Percentiles rank a stretch among this genome's conserved stretches.
Conservation (phyloP, 352 stramenopile genomes). For the Phytophthora lateralis region DNA sequence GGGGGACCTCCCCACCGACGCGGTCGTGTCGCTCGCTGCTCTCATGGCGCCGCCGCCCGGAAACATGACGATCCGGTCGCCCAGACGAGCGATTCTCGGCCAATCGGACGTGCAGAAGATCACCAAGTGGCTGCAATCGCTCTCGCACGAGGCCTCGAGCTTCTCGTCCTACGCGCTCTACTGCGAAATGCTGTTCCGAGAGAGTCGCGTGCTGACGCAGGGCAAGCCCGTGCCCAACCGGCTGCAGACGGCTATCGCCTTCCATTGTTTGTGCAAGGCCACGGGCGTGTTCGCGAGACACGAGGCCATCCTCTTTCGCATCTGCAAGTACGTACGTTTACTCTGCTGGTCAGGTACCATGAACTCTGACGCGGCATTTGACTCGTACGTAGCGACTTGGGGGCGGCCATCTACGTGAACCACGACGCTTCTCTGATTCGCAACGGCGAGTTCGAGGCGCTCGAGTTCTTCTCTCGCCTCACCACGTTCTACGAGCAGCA, state of each 20-base stretch:
- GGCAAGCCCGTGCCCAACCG: slow-evolving; percentile 72
- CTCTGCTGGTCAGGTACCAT: no score
- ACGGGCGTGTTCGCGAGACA: slow-evolving; percentile 64
- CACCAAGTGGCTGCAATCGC: slow-evolving; percentile 60
- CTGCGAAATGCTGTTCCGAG: slow-evolving; percentile 75
- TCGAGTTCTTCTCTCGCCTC: slow-evolving; percentile 63
- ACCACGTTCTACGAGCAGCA: slow-evolving; percentile 72
- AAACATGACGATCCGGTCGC: slow-evolving; percentile 8
- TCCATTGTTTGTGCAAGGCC: slow-evolving; percentile 76
- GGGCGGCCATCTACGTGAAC: slow-evolving; percentile 63
- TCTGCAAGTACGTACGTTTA: slow-evolving; percentile 46
- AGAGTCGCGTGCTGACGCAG: slow-evolving; percentile 60
- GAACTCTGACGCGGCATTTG: no score
- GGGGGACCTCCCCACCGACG: slow-evolving; percentile 35
- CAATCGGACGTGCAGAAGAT: slow-evolving; percentile 65
- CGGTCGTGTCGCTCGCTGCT: slow-evolving; percentile 20
- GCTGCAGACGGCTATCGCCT: slow-evolving; percentile 72
- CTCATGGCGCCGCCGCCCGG: slow-evolving; percentile 13
- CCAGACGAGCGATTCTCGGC: slow-evolving; percentile 40
- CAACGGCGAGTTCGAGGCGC: slow-evolving; percentile 54
- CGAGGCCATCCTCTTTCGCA: slow-evolving; percentile 57
- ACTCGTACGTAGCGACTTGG: slow-evolving; percentile 42
- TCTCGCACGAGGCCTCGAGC: slow-evolving; percentile 41
- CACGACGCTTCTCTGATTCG: slow-evolving; percentile 31
- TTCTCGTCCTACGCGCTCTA: slow-evolving; percentile 79